phyloP scores from a whole-genome alignment of 2,329 filamentous ascomycete genomes.

The Tolypocladium tropicale region DNA sequence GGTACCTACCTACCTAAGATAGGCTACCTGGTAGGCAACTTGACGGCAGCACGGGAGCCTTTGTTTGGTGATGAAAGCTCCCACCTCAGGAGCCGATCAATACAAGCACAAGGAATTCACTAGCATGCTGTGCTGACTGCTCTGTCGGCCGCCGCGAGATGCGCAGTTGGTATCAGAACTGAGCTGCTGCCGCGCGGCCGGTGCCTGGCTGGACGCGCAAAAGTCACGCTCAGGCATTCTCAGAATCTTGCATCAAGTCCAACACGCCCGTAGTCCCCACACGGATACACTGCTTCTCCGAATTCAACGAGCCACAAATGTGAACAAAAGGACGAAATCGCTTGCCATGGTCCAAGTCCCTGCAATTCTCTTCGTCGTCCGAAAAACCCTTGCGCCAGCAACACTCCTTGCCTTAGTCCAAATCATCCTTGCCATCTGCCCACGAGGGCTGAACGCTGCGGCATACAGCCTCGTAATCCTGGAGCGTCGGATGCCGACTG shows the following conservation, averaged over 20 bases:
- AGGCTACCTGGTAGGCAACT: no score
- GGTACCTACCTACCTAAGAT: no score
- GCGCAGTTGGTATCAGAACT: neutral
- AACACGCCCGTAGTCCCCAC: neutral
- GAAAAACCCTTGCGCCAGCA: neutral
- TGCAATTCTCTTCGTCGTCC: neutral
- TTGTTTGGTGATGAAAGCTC: no score
- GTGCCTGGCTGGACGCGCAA: neutral
- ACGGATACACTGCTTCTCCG: neutral
- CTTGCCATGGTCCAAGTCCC: neutral
- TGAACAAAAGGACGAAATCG: neutral
- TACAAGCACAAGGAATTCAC: no score
- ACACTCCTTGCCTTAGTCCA: conserved; percentile 34
- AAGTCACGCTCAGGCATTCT: neutral
- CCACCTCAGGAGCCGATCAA: no score
- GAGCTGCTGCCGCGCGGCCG: neutral
- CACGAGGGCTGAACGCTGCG: conserved; percentile 52
- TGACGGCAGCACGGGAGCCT: neutral
- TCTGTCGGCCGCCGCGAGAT: neutral
- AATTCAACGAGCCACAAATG: neutral
- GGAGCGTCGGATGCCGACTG: conserved; percentile 42
- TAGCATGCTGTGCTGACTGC: no score
- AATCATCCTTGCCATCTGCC: conserved; percentile 45
- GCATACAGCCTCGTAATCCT: conserved; percentile 69
- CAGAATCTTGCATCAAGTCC: neutral